Conservation (phyloP, 2,329 filamentous ascomycete genomes). For the Conoideocrella luteorostrata region DNA sequence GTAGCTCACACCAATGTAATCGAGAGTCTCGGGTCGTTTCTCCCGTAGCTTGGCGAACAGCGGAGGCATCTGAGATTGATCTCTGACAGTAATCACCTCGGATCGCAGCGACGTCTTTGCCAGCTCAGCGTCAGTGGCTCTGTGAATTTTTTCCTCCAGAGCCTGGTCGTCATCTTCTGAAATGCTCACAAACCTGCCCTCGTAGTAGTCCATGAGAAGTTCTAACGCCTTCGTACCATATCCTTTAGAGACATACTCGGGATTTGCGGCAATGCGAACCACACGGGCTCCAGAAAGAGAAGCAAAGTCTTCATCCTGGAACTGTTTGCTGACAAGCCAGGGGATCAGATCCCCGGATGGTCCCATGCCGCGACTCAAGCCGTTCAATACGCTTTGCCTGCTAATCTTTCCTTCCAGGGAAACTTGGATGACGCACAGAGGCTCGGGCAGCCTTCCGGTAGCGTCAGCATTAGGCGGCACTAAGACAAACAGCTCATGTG, state of each 20-base stretch:
- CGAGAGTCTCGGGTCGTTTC: conserved; percentile 69
- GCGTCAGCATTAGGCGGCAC: conserved; percentile 78
- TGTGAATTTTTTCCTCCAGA: conserved; percentile 59
- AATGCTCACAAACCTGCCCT: conserved; percentile 82
- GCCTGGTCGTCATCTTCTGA: conserved; percentile 59
- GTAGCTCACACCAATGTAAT: conserved; percentile 94
- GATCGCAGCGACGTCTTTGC: conserved; percentile 69
- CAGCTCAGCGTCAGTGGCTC: conserved; percentile 77
- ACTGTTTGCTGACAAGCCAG: conserved; percentile 96
- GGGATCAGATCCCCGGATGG: conserved; percentile 92
- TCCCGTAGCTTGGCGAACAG: conserved; percentile 86
- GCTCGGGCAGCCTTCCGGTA: conserved; percentile 76
- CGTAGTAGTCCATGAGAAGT: conserved; percentile 86
- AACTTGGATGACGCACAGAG: conserved; percentile 90
- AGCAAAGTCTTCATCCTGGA: conserved; percentile 95
- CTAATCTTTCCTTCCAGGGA: conserved; percentile 94
- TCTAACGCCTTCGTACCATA: conserved; percentile 87
- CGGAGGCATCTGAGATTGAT: conserved; percentile 87
- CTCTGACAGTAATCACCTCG: conserved; percentile 83
- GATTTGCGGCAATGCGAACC: conserved; percentile 93
- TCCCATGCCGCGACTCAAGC: conserved; percentile 79
- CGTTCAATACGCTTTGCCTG: conserved; percentile 83
- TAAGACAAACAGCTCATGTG: conserved; percentile 92
- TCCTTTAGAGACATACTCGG: conserved; percentile 86
- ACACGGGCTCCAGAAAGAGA: conserved; percentile 85